Base-by-base conservation (phyloP, 179 eudicot species). In the Pouteria campechiana region DNA sequence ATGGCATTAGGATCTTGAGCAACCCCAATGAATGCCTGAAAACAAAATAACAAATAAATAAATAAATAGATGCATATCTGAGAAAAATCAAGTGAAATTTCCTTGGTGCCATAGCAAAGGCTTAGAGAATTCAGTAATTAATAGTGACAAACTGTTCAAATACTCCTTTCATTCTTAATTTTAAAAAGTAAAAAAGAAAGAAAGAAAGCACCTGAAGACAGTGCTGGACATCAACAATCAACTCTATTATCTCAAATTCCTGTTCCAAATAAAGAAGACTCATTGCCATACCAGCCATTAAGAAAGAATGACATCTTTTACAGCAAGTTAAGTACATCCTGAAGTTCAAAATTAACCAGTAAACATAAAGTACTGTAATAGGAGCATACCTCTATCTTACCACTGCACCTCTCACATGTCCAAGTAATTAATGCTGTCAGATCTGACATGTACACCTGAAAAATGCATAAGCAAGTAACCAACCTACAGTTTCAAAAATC, bases 21-120 rank as follows among this genome's bases (percentile, higher is more conserved):
- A 35, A 92, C 70, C 46, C 99, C 99, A 50, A 87, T 96, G 73
- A 79, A 92, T 58, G 85, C 95, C 96, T 92, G 75, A 52, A 54
- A 46, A 17, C 34, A 10, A 51, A 1, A 47, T 50, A n/a, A n/a
- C n/a, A n/a, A n/a, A n/a, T n/a, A n/a, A n/a, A n/a, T n/a, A n/a
- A n/a, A n/a, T n/a, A n/a, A n/a, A n/a, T n/a, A n/a, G n/a, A n/a
- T n/a, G n/a, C n/a, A n/a, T n/a, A n/a, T n/a, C n/a, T n/a, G n/a
- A n/a, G n/a, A n/a, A n/a, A n/a, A n/a, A n/a, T n/a, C n/a, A n/a
- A n/a, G n/a, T n/a, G n/a, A n/a, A n/a, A n/a, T n/a, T n/a, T n/a
- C n/a, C n/a, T n/a, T n/a, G n/a, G n/a, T n/a, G n/a, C n/a, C n/a
- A n/a, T n/a, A n/a, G n/a, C n/a, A n/a, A n/a, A n/a, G n/a, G n/a